phyloP scores from a whole-genome alignment of 139 green algal species.

The Haematococcus lacustris region DNA sequence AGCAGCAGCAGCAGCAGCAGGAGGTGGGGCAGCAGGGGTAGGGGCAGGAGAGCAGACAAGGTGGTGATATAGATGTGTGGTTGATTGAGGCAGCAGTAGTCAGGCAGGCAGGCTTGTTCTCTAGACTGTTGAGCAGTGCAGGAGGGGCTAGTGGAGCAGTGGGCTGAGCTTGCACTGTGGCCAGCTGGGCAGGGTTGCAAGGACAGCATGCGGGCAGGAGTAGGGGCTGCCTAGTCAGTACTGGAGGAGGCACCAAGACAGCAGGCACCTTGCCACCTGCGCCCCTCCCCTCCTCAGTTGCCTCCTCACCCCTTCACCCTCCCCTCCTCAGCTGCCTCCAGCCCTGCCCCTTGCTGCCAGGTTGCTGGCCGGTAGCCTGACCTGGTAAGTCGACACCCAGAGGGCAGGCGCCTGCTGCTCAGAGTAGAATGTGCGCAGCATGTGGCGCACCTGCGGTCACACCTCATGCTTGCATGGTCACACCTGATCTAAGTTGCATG shows the following conservation, averaged over 20 bases:
- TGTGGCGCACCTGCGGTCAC: constrained; percentile 56
- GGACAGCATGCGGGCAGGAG: background rate
- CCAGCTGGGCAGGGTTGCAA: too few species aligned
- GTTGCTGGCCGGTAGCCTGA: background rate
- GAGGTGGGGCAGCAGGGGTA: too few species aligned
- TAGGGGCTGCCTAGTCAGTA: background rate
- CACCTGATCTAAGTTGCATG: too few species aligned
- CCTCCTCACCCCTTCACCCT: background rate
- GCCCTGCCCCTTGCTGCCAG: background rate
- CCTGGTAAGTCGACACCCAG: constrained; percentile 86
- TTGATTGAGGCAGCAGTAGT: too few species aligned
- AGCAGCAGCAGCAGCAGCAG: too few species aligned
- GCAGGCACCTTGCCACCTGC: background rate
- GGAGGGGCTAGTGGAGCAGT: too few species aligned
- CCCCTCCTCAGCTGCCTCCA: background rate
- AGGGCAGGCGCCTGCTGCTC: constrained; percentile 42
- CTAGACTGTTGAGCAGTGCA: too few species aligned
- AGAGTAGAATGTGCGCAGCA: constrained; percentile 59
- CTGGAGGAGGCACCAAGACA: background rate
- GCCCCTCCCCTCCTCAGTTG: background rate
- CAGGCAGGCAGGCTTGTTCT: too few species aligned
- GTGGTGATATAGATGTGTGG: too few species aligned
- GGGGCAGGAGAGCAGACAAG: too few species aligned
- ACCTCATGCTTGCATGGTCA: too few species aligned
- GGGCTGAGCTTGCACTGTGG: too few species aligned